Evolutionary conservation across 257 asterid genomes (phyloP).

Genomic region (Henckelia pumila): DNA sequence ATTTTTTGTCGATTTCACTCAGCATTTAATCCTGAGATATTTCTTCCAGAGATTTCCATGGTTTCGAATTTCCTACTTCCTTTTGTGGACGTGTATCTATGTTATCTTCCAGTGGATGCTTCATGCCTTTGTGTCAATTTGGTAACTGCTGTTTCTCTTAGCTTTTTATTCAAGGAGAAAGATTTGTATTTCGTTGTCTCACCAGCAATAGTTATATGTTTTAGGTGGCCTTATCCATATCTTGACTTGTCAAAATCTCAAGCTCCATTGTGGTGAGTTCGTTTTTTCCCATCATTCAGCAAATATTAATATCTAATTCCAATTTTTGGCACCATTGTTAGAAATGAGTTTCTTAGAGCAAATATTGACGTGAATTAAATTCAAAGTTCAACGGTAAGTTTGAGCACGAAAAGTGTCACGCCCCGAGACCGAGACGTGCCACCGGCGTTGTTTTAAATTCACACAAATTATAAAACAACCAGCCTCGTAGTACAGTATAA

Average conservation of each 20-base stretch:
- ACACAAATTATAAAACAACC: no score
- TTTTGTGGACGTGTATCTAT: constrained; percentile 66
- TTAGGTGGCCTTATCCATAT: constrained; percentile 99
- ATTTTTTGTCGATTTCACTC: constrained; percentile 15
- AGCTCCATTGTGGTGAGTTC: constrained; percentile 73
- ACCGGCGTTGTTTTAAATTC: no score
- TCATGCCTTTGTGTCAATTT: constrained; percentile 59
- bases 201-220: constrained; percentile 20
- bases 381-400: no score
- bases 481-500: no score
- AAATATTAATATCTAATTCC: neutral
- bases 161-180: constrained; percentile 2
- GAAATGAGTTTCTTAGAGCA: neutral
- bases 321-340: neutral
- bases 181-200: constrained; percentile 17
- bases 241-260: constrained; percentile 58
- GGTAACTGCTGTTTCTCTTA: constrained; percentile 40
- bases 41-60: constrained; percentile 68
- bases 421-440: no score
- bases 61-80: constrained; percentile 78
- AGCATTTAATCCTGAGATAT: constrained; percentile 9
- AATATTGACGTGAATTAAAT: neutral
- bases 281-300: neutral
- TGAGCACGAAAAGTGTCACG: no score
- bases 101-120: constrained; percentile 84